Evolutionary conservation across 495 filamentous ascomycete genomes (phyloP), one percentile per base, ranked within the genome.

Genomic region (Neurospora discreta): DNA sequence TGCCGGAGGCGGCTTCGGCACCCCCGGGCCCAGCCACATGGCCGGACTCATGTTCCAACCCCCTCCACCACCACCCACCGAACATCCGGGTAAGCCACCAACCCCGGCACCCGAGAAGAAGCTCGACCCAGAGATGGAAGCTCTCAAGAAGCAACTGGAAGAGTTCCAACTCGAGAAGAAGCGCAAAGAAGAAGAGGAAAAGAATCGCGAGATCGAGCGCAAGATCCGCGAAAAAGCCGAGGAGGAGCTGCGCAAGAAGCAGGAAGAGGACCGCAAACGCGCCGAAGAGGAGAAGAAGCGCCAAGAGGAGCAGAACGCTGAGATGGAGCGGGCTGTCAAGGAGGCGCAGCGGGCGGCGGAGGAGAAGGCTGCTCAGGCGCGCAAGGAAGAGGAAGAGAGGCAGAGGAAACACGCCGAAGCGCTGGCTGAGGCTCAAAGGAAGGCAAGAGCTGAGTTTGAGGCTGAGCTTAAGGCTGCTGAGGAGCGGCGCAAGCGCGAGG

Each of bases 61-160:
- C 15, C 83, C 82, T 7, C 83, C 83, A 10, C 82, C 84, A 7
- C 84, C 83, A 9, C 82, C 84, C 15, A 85, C 84, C 13, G 83
- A 85, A 71, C 68, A 77, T 39, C 73, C 76, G 9, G 60, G 75
- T 11, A 75, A 68, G 39, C 70, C 82, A 1, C 79, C 80, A 18
- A 82, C 82, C 0, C 83, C 80, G 0, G 82, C 81, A 0, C 80
- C 79, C 2, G 80, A 81, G 42, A 80, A 81, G 68, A 78, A 79
- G 69, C 77, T 75, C 8, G 81, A 87, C 39, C 84, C 84, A 30
- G 85, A 85, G 69, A 78, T 83, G 68, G 80, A 83, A 67, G 78
- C 73, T 6, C 77, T 85, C 77, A 83, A 83, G 68, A 76, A 78
- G 68, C 79, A 81, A 69, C 73, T 84, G 33, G 80, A 80, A 16